Percentiles rank a stretch among this genome's conserved stretches.
Conservation (phyloP, 73 alveolate species). For the Paramecium sexaurelia region DNA sequence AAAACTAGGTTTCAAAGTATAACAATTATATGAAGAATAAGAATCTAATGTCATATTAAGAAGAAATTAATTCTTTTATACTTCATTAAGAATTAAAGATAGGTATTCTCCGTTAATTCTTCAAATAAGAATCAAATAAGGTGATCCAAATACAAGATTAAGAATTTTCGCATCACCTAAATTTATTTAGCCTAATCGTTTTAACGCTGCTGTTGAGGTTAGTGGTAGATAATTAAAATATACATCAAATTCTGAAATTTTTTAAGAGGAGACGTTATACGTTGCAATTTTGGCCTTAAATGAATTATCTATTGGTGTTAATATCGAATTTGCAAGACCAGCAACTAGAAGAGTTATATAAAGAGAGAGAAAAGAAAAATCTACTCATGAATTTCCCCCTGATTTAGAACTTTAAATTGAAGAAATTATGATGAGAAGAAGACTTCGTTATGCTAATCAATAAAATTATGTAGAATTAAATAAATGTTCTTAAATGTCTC, state of each 20-base stretch:
- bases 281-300: background rate
- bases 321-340: background rate
- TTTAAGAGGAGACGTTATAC: background rate
- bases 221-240: conserved; percentile 1
- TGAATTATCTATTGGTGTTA: background rate
- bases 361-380: conserved; percentile 6
- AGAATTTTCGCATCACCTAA: conserved; percentile 41
- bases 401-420: conserved; percentile 21
- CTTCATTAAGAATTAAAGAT: conserved; percentile 10
- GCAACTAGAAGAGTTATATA: background rate
- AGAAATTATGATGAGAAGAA: conserved; percentile 14
- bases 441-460: conserved; percentile 23
- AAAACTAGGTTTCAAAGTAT: background rate
- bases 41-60: background rate
- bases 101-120: conserved; percentile 14
- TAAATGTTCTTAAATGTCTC: conserved; percentile 15
- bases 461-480: background rate
- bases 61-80: conserved; percentile 14
- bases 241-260: background rate
- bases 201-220: conserved; percentile 22
- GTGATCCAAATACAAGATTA: background rate
- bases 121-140: background rate
- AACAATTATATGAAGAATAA: background rate
- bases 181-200: conserved; percentile 35
- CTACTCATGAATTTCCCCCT: conserved; percentile 7